Evolutionary conservation across 2,329 filamentous ascomycete species (phyloP).

Genomic region (Leptographium lundbergii): DNA sequence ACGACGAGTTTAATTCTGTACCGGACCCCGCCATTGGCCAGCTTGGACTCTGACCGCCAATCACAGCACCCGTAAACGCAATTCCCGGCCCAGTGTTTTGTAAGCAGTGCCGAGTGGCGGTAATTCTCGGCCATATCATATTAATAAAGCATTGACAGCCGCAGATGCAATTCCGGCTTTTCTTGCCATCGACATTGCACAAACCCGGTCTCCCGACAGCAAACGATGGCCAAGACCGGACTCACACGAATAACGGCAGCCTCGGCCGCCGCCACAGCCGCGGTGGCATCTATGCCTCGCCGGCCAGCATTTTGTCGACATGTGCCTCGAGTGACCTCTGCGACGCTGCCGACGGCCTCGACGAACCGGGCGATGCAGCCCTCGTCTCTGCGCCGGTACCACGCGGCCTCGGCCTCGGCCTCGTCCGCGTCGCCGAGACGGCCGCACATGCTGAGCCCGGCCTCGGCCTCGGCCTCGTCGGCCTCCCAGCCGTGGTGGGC

Average conservation of each 20-base stretch:
- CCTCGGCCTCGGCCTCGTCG: slow-evolving; percentile 10
- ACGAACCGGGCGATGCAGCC: neutral
- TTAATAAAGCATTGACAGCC: neutral
- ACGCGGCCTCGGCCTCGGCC: slow-evolving; percentile 5
- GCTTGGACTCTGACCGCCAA: neutral
- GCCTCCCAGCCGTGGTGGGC: slow-evolving; percentile 13
- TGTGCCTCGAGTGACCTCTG: slow-evolving; percentile 5
- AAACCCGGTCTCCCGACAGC: neutral
- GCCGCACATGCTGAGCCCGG: slow-evolving; percentile 12
- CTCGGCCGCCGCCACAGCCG: slow-evolving; percentile 7
- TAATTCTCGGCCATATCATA: neutral
- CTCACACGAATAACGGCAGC: slow-evolving; percentile 11
- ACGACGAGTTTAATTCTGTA: neutral
- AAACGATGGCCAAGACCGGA: slow-evolving; percentile 16
- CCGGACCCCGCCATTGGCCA: neutral
- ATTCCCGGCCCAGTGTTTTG: neutral
- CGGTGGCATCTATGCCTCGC: slow-evolving; percentile 4
- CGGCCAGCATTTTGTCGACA: slow-evolving; percentile 11
- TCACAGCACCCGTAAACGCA: neutral
- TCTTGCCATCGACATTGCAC: neutral
- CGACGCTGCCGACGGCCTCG: slow-evolving; percentile 2
- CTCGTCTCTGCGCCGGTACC: neutral
- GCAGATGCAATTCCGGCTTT: neutral
- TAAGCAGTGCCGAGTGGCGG: neutral
- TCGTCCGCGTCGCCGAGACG: slow-evolving; percentile 10